Percentiles rank a stretch among this genome's conserved stretches.
Conservation (phyloP, 352 stramenopile species). For the Globisporangium megalacanthum region DNA sequence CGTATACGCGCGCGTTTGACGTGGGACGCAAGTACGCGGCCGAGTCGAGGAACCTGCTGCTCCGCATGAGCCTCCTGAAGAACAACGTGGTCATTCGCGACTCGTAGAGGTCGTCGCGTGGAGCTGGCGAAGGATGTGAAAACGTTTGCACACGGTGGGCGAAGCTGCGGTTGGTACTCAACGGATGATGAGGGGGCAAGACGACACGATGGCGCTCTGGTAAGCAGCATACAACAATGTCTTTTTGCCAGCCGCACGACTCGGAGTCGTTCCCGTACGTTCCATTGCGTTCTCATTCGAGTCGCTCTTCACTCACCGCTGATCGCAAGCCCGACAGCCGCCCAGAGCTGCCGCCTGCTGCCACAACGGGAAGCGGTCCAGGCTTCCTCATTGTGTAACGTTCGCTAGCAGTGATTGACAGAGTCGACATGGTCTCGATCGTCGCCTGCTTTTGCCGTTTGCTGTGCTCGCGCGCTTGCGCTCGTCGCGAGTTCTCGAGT, state of each 20-base stretch:
- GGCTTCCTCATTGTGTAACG: neutral
- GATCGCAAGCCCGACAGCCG: neutral
- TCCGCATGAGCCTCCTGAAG: slow-evolving; percentile 86
- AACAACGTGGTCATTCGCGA: slow-evolving; percentile 81
- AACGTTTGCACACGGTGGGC: too few relatives aligned
- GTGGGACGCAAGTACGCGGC: slow-evolving; percentile 77
- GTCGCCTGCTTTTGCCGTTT: slow-evolving; percentile 2
- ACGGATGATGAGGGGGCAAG: too few relatives aligned
- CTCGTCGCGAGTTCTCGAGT: slow-evolving; percentile 38
- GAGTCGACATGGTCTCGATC: neutral
- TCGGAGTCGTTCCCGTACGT: neutral
- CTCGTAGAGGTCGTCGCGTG: slow-evolving; percentile 18
- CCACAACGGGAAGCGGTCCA: too few relatives aligned
- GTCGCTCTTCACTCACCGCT: neutral
- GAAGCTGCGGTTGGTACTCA: too few relatives aligned
- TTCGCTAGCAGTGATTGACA: neutral
- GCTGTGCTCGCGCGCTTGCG: slow-evolving; percentile 18
- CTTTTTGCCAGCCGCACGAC: too few relatives aligned
- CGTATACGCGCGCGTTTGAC: slow-evolving; percentile 75
- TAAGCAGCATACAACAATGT: too few relatives aligned
- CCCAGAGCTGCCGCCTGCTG: neutral
- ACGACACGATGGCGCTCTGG: too few relatives aligned
- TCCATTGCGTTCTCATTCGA: neutral
- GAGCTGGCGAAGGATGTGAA: neutral
- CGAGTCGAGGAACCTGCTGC: slow-evolving; percentile 74